A percentile compares a stretch with the other conserved stretches of the same genome.
Evolutionary conservation across 2,329 filamentous ascomycete genomes (phyloP).

Genomic region (Sphaerulina musiva): DNA sequence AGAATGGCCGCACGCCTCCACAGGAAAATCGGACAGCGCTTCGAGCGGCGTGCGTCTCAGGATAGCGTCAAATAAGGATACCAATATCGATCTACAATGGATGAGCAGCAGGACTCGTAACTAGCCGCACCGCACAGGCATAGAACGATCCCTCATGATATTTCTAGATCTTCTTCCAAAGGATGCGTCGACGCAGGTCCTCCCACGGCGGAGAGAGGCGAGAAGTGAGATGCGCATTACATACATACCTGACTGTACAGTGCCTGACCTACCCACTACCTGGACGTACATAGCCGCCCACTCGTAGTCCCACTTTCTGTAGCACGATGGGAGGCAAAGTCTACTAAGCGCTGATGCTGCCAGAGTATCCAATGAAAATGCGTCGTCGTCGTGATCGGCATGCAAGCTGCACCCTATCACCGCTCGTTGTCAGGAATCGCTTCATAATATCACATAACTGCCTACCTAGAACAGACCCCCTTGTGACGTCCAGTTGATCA

Average conservation of each 20-base stretch:
- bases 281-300: conserved; percentile 1
- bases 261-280: too few relatives aligned
- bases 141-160: background rate
- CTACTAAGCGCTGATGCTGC: conserved; percentile 8
- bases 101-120: background rate
- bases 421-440: background rate
- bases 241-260: too few relatives aligned
- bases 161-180: background rate
- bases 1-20: conserved; percentile 8
- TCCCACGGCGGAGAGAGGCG: background rate
- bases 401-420: conserved; percentile 7
- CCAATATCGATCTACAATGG: too few relatives aligned
- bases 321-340: conserved; percentile 3
- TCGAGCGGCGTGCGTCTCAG: background rate
- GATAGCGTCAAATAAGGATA: background rate
- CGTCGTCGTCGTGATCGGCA: background rate
- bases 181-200: background rate
- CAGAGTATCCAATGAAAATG: background rate
- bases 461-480: too few relatives aligned
- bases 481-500: too few relatives aligned
- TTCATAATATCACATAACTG: too few relatives aligned
- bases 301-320: conserved; percentile 1
- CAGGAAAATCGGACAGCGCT: background rate
- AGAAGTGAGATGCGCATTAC: background rate
- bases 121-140: background rate